Conservation (phyloP, 23 red algal genomes). For the Agarophyton chilense region DNA sequence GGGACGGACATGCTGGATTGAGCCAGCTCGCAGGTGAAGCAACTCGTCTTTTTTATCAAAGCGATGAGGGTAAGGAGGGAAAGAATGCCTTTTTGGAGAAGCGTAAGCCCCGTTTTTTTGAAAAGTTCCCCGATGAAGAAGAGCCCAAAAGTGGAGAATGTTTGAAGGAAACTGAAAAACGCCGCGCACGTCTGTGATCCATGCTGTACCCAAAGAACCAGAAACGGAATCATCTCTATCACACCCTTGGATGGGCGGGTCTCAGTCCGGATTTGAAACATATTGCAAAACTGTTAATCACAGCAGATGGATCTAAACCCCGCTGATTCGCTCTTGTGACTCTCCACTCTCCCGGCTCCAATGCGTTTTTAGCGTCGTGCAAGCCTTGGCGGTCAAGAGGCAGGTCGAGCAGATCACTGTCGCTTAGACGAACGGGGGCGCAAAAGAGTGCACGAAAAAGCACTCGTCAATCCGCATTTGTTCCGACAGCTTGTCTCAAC, state of each 20-base stretch:
- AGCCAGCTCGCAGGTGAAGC: constrained; percentile 80
- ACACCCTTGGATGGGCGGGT: not conserved
- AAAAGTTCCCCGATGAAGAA: not conserved
- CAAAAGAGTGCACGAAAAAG: too few species aligned
- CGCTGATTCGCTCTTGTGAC: too few species aligned
- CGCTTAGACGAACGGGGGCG: too few species aligned
- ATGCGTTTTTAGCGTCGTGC: too few species aligned
- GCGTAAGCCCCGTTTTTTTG: constrained; percentile 80
- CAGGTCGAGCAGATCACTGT: too few species aligned
- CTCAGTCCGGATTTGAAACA: not conserved
- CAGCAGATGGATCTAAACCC: not conserved
- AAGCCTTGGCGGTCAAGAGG: too few species aligned
- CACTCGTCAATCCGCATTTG: too few species aligned
- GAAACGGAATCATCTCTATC: too few species aligned
- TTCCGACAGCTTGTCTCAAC: not conserved
- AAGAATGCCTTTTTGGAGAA: constrained; percentile 96
- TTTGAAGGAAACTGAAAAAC: not conserved
- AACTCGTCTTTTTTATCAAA: constrained; percentile 82
- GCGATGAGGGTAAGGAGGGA: constrained; percentile 92
- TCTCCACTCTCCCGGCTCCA: too few species aligned
- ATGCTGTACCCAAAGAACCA: too few species aligned
- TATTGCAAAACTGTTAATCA: not conserved
- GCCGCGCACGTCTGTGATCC: constrained; percentile 1
- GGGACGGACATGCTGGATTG: constrained; percentile 67
- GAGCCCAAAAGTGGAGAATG: not conserved